These are phyloP conservation scores for Wickerhamomyces sydowiorum DNA, from an alignment of 805 yeast species.

Conservation along the genomic window DNA sequence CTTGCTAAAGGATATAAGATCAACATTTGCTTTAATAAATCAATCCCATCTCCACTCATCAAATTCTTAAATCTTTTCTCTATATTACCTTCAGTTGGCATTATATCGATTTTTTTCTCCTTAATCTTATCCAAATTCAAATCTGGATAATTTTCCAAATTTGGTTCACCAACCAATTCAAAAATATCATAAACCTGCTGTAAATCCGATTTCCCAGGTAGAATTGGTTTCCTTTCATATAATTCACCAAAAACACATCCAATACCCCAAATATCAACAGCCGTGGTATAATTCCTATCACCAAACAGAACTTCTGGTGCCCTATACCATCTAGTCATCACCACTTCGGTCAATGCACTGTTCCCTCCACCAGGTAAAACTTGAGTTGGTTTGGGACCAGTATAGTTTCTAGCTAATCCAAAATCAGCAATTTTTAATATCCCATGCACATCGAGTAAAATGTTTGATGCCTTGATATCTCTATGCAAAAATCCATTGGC, in stretches of 20 bases:
- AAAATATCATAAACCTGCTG: conserved; percentile 86
- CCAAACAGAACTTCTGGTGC: conserved; percentile 92
- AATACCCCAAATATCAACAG: conserved; percentile 96
- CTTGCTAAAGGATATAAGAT: conserved; percentile 67
- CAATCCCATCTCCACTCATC: conserved; percentile 38
- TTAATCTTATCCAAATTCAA: conserved; percentile 52
- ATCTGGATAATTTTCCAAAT: conserved; percentile 53
- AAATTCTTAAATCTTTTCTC: conserved; percentile 40
- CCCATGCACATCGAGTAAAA: conserved; percentile 72
- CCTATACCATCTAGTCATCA: conserved; percentile 96
- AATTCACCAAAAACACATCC: conserved; percentile 96
- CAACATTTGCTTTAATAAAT: conserved; percentile 56
- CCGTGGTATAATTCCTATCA: conserved; percentile 81
- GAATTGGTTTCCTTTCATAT: conserved; percentile 72
- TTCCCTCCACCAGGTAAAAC: conserved; percentile 41
- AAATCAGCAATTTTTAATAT: conserved; percentile 89
- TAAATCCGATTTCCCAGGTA: conserved; percentile 79
- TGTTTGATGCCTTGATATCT: conserved; percentile 95
- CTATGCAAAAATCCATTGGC: conserved; percentile 59
- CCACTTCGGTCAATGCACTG: conserved; percentile 52
- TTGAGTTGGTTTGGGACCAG: conserved; percentile 52
- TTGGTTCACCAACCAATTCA: conserved; percentile 76
- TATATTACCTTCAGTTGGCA: conserved; percentile 34
- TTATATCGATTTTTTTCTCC: conserved; percentile 35
- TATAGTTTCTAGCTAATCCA: conserved; percentile 79